Base-by-base conservation (phyloP, 306 rosid species). In the Astragalus glycyphyllos region DNA sequence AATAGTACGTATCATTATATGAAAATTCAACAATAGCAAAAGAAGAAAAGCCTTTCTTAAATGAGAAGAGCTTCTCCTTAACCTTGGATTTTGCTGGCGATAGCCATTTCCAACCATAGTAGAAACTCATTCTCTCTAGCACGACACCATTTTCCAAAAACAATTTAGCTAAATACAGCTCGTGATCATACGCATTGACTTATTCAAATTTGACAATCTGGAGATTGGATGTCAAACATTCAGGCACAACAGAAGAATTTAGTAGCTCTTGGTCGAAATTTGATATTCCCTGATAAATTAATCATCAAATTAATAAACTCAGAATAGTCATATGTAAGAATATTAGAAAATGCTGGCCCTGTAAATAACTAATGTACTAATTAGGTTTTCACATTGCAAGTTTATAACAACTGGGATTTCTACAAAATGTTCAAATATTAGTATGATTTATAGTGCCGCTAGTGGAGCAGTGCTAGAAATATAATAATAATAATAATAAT, bases 101-200 rank as follows among this genome's bases (percentile, higher is more conserved):
- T n/a, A n/a, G n/a, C n/a, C n/a, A n/a, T n/a, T n/a, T n/a, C n/a
- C n/a, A n/a, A n/a, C 23, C 23, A 20, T 1, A 8, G 7, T 12
- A 44, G 68, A 77, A 61, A 44, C 72, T 69, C 67, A 69, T 49
- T 58, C 60, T 41, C 63, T 50, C 9, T 20, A 62, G 16, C 63
- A 62, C 56, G 5, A 7, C 5, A 40, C 64, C 71, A 17, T 73
- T 73, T 41, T 71, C 75, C 68, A 49, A 41, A 47, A 58, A 6
- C 62, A 55, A 74, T 35, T 77, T 77, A 32, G 72, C 72, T 3
- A 77, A 11, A 35, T 8, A 8, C 2, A 70, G 58, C 47, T 77
- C 67, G 23, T 68, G 26, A 7, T 58, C 29, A 1, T 0, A 5
- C 11, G 64, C 75, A 4, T 29, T 2, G 4, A 58, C 31, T 0